Evolutionary conservation across 805 yeast genomes (phyloP).

Genomic region (Hanseniaspora lachancei): DNA sequence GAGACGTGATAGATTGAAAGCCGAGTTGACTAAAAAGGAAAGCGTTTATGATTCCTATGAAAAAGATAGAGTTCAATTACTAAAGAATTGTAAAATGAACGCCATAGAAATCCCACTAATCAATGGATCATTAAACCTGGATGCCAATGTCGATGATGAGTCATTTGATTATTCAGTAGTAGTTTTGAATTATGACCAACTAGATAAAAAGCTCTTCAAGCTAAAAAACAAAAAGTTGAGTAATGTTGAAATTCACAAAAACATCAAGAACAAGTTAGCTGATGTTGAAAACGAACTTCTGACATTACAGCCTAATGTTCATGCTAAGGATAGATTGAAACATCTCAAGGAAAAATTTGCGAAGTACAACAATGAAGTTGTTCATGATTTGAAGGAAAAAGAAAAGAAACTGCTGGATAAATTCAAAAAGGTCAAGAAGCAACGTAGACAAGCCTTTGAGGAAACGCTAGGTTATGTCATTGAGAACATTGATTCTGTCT

Average conservation of each 20-base stretch:
- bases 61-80: conserved; percentile 42
- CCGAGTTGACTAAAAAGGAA: conserved; percentile 31
- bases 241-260: conserved; percentile 21
- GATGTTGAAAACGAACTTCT: conserved; percentile 26
- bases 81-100: conserved; percentile 65
- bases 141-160: conserved; percentile 46
- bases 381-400: conserved; percentile 38
- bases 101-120: conserved; percentile 49
- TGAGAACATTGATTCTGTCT: conserved; percentile 55
- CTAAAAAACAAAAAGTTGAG: conserved; percentile 15
- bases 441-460: conserved; percentile 52
- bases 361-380: conserved; percentile 52
- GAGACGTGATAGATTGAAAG: conserved; percentile 24
- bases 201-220: conserved; percentile 34
- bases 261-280: conserved; percentile 31
- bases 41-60: conserved; percentile 43
- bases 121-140: conserved; percentile 43
- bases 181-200: conserved; percentile 40
- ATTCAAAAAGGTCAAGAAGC: conserved; percentile 46
- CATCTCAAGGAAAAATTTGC: conserved; percentile 52
- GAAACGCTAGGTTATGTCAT: conserved; percentile 68
- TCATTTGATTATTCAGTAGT: conserved; percentile 29
- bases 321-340: conserved; percentile 61
- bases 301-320: conserved; percentile 60
- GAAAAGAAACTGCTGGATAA: conserved; percentile 43